Evolutionary conservation across 768 basidiomycete genomes (phyloP).

Genomic region (Rhodotorula kratochvilovae): DNA sequence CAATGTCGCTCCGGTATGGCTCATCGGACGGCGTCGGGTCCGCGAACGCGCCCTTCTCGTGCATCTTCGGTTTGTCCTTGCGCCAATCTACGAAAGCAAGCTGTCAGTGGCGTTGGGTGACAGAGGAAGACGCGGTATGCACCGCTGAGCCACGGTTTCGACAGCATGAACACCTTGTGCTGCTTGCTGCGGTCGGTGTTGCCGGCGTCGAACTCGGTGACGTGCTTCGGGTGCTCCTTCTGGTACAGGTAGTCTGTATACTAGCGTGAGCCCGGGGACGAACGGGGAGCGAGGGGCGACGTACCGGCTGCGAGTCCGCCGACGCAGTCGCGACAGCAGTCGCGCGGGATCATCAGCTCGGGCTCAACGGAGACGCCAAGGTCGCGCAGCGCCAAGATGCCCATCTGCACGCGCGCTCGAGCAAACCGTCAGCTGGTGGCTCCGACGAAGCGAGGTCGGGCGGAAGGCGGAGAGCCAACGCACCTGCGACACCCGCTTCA

Average conservation of each 20-base stretch:
- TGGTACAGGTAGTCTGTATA: slow-evolving; percentile 17
- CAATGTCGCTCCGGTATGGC: slow-evolving; percentile 59
- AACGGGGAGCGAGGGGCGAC: background rate
- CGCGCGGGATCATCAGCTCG: slow-evolving; percentile 52
- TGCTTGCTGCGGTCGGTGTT: slow-evolving; percentile 45
- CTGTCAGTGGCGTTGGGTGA: too few species aligned
- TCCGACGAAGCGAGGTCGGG: background rate
- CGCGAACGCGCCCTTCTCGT: slow-evolving; percentile 49
- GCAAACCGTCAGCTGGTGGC: background rate
- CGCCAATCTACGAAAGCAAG: slow-evolving; percentile 61
- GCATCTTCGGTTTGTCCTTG: slow-evolving; percentile 70
- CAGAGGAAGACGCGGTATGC: slow-evolving; percentile 1
- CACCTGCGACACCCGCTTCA: slow-evolving; percentile 67
- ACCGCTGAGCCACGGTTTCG: slow-evolving; percentile 76
- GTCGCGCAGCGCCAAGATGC: slow-evolving; percentile 47
- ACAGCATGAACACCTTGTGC: slow-evolving; percentile 62
- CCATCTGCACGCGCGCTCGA: background rate
- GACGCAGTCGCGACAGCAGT: slow-evolving; percentile 62
- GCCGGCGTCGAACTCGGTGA: background rate
- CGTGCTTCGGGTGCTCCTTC: background rate
- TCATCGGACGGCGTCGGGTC: slow-evolving; percentile 67
- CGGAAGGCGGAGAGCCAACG: slow-evolving; percentile 19
- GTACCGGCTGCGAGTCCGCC: slow-evolving; percentile 42
- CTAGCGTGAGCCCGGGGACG: background rate
- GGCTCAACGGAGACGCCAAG: slow-evolving; percentile 56